A percentile compares a stretch with the other conserved stretches of the same genome.
phyloP scores from a whole-genome alignment of 768 basidiomycete species.

The Trametes punicea region DNA sequence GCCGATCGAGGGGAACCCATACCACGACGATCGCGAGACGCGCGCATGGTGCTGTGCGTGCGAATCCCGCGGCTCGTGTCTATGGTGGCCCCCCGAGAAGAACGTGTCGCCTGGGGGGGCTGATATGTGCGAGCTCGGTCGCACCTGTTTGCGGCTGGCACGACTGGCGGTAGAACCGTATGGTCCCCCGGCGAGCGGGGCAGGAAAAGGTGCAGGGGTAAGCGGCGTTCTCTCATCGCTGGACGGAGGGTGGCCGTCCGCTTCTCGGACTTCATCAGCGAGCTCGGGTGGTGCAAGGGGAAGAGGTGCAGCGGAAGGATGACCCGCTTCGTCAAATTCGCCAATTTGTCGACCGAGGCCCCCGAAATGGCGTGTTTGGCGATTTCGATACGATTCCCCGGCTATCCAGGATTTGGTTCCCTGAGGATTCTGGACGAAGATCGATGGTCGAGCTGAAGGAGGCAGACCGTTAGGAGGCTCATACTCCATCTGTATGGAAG shows the following conservation, averaged over 20 bases:
- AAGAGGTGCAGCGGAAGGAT: slow-evolving; percentile 12
- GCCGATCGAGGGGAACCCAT: slow-evolving; percentile 6
- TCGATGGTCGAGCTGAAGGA: neutral
- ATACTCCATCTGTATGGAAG: slow-evolving; percentile 11
- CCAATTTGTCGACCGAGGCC: neutral
- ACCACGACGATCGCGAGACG: slow-evolving; percentile 18
- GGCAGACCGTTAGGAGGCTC: neutral
- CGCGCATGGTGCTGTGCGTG: slow-evolving; percentile 23
- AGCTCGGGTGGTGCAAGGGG: slow-evolving; percentile 17
- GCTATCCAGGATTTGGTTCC: neutral
- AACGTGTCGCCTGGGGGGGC: slow-evolving; percentile 15
- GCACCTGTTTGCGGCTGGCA: neutral
- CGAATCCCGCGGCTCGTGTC: slow-evolving; percentile 25
- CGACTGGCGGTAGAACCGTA: neutral
- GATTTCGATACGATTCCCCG: neutral
- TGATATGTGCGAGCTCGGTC: neutral
- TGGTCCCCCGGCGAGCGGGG: neutral
- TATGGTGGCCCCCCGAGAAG: slow-evolving; percentile 28
- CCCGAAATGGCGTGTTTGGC: neutral
- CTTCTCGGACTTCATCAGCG: neutral
- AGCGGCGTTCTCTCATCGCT: neutral
- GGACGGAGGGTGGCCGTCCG: neutral
- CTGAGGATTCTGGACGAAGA: slow-evolving; percentile 1
- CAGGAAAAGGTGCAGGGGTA: neutral
- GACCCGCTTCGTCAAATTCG: neutral